phyloP scores from a whole-genome alignment of 805 yeast genomes.

The Yarrowia hollandica region DNA sequence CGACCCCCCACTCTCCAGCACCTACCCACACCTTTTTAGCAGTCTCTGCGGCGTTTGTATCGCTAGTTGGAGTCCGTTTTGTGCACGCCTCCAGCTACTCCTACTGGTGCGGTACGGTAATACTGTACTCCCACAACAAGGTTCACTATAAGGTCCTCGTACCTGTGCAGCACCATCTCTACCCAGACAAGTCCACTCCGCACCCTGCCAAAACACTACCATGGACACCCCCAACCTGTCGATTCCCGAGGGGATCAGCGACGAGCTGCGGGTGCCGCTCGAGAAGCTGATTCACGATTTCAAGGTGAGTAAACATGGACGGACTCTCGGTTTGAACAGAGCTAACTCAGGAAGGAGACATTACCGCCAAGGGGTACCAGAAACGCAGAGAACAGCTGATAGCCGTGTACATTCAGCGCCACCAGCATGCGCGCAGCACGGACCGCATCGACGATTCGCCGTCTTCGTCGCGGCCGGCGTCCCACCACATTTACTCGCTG shows the following conservation, averaged over 20 bases:
- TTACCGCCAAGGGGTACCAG: constrained; percentile 71
- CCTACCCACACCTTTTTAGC: too few species aligned
- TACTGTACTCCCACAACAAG: too few species aligned
- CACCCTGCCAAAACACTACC: background rate
- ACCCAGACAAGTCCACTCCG: too few species aligned
- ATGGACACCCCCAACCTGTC: constrained; percentile 29
- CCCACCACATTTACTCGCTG: constrained; percentile 25
- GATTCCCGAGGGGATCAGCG: constrained; percentile 24
- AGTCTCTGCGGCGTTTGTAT: too few species aligned
- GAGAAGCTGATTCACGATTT: constrained; percentile 21
- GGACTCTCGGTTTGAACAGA: background rate
- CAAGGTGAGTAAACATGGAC: background rate
- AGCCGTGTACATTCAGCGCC: constrained; percentile 32
- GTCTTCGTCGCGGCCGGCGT: constrained; percentile 30
- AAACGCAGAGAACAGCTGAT: constrained; percentile 54
- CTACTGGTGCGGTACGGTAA: too few species aligned
- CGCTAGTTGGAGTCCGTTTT: too few species aligned
- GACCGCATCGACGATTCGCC: constrained; percentile 21
- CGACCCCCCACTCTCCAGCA: too few species aligned
- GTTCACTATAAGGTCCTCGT: too few species aligned
- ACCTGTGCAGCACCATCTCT: too few species aligned
- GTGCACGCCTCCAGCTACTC: too few species aligned
- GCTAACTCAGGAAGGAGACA: constrained; percentile 56
- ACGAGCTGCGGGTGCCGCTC: constrained; percentile 26
- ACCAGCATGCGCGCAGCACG: constrained; percentile 21